These are phyloP conservation scores for Emergomyces orientalis DNA, from an alignment of 2,329 filamentous ascomycete genomes.

Conservation along the genomic window DNA sequence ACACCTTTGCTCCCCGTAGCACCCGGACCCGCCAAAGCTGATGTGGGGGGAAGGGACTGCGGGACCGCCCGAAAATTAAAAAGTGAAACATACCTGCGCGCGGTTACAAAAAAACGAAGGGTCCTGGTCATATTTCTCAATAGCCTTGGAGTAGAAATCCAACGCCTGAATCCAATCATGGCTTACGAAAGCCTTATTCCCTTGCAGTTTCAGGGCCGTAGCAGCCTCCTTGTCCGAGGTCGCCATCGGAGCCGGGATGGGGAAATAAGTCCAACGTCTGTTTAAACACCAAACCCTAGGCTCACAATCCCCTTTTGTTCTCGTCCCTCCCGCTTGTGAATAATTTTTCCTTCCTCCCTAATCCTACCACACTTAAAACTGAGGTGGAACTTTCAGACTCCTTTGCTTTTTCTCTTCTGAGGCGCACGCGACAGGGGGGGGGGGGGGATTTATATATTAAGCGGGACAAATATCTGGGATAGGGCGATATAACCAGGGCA, in stretches of 20 bases:
- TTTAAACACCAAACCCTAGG: background rate
- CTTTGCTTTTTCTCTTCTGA: background rate
- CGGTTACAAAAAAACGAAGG: conserved; percentile 90
- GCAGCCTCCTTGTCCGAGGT: conserved; percentile 54
- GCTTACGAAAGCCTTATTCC: conserved; percentile 82
- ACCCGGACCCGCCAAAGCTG: background rate
- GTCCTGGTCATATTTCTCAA: conserved; percentile 71
- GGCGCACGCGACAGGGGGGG: background rate
- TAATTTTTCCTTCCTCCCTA: background rate
- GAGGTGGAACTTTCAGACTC: background rate
- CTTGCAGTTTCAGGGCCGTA: conserved; percentile 77
- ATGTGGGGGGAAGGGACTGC: background rate
- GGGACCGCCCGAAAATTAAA: background rate
- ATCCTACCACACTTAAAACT: background rate
- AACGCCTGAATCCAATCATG: conserved; percentile 81
- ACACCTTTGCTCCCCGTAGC: background rate
- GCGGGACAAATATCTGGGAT: background rate
- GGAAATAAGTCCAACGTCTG: background rate
- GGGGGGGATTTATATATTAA: background rate
- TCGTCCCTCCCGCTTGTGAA: background rate
- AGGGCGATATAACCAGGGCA: too few relatives aligned
- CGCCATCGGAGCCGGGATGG: conserved; percentile 25
- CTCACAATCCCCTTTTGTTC: background rate
- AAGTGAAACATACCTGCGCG: conserved; percentile 61
- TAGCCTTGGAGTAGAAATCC: conserved; percentile 77